Evolutionary conservation across 1,284 basidiomycete species (phyloP), one percentile per base, ranked within the genome.

Genomic region (Sanghuangporus weigelae): DNA sequence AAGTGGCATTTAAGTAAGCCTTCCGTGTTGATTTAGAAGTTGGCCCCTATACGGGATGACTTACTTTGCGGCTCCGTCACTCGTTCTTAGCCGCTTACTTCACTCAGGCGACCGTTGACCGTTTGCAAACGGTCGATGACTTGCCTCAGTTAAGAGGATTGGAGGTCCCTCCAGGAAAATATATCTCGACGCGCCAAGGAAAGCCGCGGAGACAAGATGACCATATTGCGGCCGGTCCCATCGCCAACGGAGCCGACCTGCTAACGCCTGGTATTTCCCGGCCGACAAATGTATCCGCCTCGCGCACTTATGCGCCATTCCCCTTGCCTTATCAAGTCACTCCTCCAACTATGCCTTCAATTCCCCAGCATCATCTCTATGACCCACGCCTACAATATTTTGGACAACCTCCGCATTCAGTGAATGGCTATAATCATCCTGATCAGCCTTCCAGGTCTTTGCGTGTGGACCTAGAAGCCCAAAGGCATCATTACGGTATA

Each of bases 261-360:
- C 38, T 49, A 19, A 36, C 55, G 39, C 62, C 59, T 46, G 72
- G 76, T 57, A 69, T 74, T 62, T 63, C 71, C 40, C 70, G 71
- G 56, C 60, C 72, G 31, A 66, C 71, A 48, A 65, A 57, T 38
- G 59, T 71, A 10, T 69, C 76, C 6, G 69, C 76, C 14, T 66
- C 74, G 4, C 79, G 84, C 55, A 82, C 81, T 53, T 87, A 83
- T 68, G 84, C 84, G 6, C 75, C 85, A 4, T 87, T 85, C 70
- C 81, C 85, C 8, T 38, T 66, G 39, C 65, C 65, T 36, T 66
- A 66, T 46, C 57, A 62, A 39, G 59, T 54, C 19, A 53, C 59
- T 38, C 59, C 63, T 31, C 62, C 62, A 21, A 16, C 42, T 11
- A 38, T 23, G 36, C 16, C 57, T 48, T 12, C 31, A 54, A n/a